Base-by-base conservation (phyloP, 495 filamentous ascomycete genomes). In the Talaromyces stipitatus region DNA sequence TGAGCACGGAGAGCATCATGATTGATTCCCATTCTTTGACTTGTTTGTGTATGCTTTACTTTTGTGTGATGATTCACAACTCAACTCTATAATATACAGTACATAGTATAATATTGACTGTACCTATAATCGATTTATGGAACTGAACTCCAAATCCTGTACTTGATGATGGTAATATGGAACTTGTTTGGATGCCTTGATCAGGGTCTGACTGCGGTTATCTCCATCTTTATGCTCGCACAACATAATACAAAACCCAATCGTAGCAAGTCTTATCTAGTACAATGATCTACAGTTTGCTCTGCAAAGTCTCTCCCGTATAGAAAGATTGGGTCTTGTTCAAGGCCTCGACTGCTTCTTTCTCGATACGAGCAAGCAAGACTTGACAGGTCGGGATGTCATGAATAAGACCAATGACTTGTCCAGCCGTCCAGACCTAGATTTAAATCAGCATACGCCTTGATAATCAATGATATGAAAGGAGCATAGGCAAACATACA, bases 341-440 rank as follows among this genome's bases (percentile, higher is more conserved):
- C 66, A 78, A 63, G 9, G 76, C 55, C 60, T 85, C 77, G 54
- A 82, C 69, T n/a, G 85, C 85, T 59, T 88, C 85, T 61, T 64
- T 73, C 71, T 88, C 85, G 51, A 88, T 87, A 12, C 85, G 73
- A 47, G 64, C 64, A 2, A 87, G 66, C 30, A 88, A 68, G 7
- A 73, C 77, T 23, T 68, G 74, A 63, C 85, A 88, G 3, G 81
- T 86, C 0, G 85, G 85, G 41, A 88, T 81, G 64, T 88, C 85
- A 50, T 87, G 82, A 55, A 88, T 88, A 47, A 88, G 64, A 1
- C 85, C 85, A 59, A 88, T 85, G 52, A 87, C 85, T 58, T 88
- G 85, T 32, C 85, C 85, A 32, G 85, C 85, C 27, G 85, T 87
- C 85, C 85, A 88, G 1, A 86, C 82, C 82, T 85, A 61, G n/a